Base-by-base conservation (phyloP, 176 grass and related monocot genomes). In the Ensete glaucum region DNA sequence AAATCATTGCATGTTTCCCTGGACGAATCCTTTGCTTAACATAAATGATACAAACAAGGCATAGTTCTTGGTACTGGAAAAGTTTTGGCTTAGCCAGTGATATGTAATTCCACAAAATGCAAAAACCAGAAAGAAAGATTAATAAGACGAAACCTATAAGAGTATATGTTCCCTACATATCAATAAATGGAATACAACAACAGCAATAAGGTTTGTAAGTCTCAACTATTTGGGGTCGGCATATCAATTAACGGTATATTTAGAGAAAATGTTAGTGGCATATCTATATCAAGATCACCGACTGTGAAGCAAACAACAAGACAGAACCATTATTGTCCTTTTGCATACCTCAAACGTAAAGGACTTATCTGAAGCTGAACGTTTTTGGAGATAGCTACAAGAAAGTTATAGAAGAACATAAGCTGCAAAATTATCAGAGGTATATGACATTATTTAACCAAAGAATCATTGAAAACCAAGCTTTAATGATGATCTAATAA, bases 261-360 rank as follows among this genome's bases (percentile, higher is more conserved):
- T 34, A 67, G 26, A 27, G 34, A 43, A 43, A 43, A 43, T 43
- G 34, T 43, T 43, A 43, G 34, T 43, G 34, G 34, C 34, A 43
- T 43, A 43, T 43, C 4, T 4, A 43, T 43, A 43, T 43, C 34
- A 43, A 43, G 34, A 43, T 43, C 34, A 43, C 34, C 6, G 34
- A 43, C 34, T 43, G 34, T 15, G 43, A 70, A 60, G 16, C 57
- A 60, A 60, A 50, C 11, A 19, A 70, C 19, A 20, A 13, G 12
- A n/a, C 1, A 52, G 8, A 70, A 20, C 17, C 10, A 3, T 70
- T 70, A 16, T 17, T 25, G 50, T 51, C 48, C 20, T 20, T 70
- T 17, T 20, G 73, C 86, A 87, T 77, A 99, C 95, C 90, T 99
- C 95, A 10, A 89, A 99, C 16, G 95, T 74, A 88, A 99, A 99